Evolutionary conservation across 768 basidiomycete genomes (phyloP).

Genomic region (Cubamyces lactineus): DNA sequence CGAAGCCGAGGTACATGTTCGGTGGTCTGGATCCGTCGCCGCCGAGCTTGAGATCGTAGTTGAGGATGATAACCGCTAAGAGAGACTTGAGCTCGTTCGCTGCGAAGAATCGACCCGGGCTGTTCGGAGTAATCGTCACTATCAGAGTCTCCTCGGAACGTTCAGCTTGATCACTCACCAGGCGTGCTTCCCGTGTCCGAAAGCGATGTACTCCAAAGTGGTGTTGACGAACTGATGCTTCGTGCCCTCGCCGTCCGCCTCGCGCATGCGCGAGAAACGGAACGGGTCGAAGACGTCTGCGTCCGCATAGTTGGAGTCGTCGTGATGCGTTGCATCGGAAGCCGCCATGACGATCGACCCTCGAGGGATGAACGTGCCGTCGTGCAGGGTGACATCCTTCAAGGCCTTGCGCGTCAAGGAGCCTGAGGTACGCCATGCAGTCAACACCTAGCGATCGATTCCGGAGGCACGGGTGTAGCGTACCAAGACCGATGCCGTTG

Average conservation of each 20-base stretch:
- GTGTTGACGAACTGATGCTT: slow-evolving; percentile 27
- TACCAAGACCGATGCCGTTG: slow-evolving; percentile 22
- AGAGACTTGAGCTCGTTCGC: slow-evolving; percentile 38
- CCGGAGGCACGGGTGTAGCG: background rate
- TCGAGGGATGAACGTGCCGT: slow-evolving; percentile 29
- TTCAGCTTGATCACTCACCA: slow-evolving; percentile 11
- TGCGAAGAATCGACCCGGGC: slow-evolving; percentile 42
- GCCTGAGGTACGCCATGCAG: background rate
- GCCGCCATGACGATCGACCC: slow-evolving; percentile 26
- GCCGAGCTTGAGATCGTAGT: slow-evolving; percentile 34
- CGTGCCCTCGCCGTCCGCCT: slow-evolving; percentile 10
- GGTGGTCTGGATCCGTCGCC: slow-evolving; percentile 29
- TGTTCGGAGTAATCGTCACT: background rate
- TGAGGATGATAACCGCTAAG: slow-evolving; percentile 36
- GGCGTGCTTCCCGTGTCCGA: slow-evolving; percentile 28
- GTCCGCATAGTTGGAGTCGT: slow-evolving; percentile 30
- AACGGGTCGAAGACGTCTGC: slow-evolving; percentile 31
- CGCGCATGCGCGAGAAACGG: slow-evolving; percentile 27
- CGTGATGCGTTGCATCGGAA: slow-evolving; percentile 24
- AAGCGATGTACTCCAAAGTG: slow-evolving; percentile 20
- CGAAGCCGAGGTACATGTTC: slow-evolving; percentile 26
- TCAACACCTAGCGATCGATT: background rate
- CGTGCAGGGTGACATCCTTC: slow-evolving; percentile 24
- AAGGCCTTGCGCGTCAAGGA: slow-evolving; percentile 12
- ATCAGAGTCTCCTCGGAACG: background rate